phyloP scores from a whole-genome alignment of 2,329 filamentous ascomycete species.

The Ophiosphaerella herpotricha region DNA sequence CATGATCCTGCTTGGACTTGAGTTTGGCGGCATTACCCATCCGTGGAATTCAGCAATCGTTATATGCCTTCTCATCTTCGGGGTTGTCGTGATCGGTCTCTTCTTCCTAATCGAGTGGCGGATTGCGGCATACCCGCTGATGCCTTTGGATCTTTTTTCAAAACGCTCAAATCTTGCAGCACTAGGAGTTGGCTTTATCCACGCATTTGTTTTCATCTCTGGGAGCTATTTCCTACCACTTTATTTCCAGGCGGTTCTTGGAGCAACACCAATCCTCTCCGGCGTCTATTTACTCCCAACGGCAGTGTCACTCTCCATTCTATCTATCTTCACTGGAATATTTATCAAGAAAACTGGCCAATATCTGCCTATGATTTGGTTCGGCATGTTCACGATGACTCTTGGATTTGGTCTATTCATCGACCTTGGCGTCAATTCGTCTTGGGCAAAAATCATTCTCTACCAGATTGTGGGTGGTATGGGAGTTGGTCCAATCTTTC shows the following conservation, averaged over 20 bases:
- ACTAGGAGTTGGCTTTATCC: conserved; percentile 70
- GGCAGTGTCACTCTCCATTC: conserved; percentile 68
- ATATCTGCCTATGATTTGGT: conserved; percentile 49
- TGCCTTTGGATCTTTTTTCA: conserved; percentile 73
- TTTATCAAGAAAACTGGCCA: conserved; percentile 53
- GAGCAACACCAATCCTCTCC: conserved; percentile 69
- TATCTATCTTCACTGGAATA: conserved; percentile 62
- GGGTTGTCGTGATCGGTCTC: conserved; percentile 63
- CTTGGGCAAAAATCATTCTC: conserved; percentile 47
- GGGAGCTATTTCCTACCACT: conserved; percentile 80
- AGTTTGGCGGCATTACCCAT: conserved; percentile 76
- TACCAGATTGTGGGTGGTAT: conserved; percentile 47
- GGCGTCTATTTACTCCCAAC: conserved; percentile 76
- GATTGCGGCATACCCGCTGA: conserved; percentile 75
- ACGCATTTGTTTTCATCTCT: conserved; percentile 78
- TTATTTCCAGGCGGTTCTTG: conserved; percentile 79
- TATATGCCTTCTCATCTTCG: conserved; percentile 78
- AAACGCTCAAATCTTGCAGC: conserved; percentile 68
- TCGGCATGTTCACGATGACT: conserved; percentile 44
- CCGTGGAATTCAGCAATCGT: conserved; percentile 78
- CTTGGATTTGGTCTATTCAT: conserved; percentile 47
- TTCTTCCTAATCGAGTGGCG: conserved; percentile 77
- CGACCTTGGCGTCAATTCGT: conserved; percentile 35
- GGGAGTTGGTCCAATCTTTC: conserved; percentile 68
- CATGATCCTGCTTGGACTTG: conserved; percentile 84